Percentiles rank a stretch among this genome's conserved stretches.
phyloP scores from a whole-genome alignment of 495 filamentous ascomycete species.

The Bombardia bombarda region DNA sequence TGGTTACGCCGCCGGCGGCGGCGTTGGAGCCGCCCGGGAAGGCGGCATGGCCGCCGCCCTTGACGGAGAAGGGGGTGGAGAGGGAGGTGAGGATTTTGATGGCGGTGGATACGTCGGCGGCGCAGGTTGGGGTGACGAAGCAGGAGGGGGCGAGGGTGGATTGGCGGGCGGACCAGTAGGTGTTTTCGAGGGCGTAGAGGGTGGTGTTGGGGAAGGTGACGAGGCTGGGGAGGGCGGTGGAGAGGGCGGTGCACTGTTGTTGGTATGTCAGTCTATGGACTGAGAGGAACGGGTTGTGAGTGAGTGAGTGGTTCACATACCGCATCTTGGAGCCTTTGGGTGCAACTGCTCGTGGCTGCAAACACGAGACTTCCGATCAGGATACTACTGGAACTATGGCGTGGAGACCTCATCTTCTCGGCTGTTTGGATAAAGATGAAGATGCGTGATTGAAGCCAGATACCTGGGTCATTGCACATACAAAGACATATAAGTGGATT shows the following conservation, averaged over 20 bases:
- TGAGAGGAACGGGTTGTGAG: too few species aligned
- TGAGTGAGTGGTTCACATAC: too few species aligned
- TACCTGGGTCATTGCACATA: too few species aligned
- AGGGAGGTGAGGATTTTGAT: conserved; percentile 22
- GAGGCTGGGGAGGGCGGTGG: conserved; percentile 8
- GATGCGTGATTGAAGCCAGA: too few species aligned
- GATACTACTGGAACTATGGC: too few species aligned
- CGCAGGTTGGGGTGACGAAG: conserved; percentile 29
- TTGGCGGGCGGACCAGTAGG: conserved; percentile 45
- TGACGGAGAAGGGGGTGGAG: conserved; percentile 40
- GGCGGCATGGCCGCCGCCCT: conserved; percentile 45
- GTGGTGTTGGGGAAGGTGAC: conserved; percentile 13
- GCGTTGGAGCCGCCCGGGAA: conserved; percentile 41
- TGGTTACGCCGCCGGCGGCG: conserved; percentile 42
- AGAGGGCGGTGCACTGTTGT: conserved; percentile 12
- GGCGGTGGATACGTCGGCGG: conserved; percentile 30
- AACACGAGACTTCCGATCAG: too few species aligned
- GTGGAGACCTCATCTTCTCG: too few species aligned
- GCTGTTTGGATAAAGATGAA: too few species aligned
- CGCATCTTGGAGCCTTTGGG: too few species aligned
- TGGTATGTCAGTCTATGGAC: too few species aligned
- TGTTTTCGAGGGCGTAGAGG: conserved; percentile 9
- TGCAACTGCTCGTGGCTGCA: too few species aligned
- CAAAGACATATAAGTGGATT: too few species aligned
- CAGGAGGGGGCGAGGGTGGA: conserved; percentile 29